A percentile compares a stretch with the other conserved stretches of the same genome.
Evolutionary conservation across 257 asterid genomes (phyloP).

Genomic region (Salvia miltiorrhiza): DNA sequence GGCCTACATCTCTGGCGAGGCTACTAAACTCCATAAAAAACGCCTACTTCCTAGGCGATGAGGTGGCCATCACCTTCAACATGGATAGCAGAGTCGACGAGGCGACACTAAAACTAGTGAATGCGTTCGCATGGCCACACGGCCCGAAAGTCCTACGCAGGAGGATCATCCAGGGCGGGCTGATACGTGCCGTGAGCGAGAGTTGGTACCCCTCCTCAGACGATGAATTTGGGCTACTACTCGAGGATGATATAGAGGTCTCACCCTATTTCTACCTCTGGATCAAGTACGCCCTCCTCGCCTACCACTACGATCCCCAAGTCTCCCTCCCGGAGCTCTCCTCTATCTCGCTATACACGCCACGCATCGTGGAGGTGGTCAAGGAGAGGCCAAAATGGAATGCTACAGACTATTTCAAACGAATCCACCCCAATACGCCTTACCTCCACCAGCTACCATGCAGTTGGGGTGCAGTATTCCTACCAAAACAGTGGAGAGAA

Average conservation of each 20-base stretch:
- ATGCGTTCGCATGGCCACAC: conserved; percentile 75
- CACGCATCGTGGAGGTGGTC: conserved; percentile 84
- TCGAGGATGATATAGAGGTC: conserved; percentile 93
- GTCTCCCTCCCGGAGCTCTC: conserved; percentile 80
- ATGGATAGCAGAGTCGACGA: conserved; percentile 91
- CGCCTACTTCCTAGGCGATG: conserved; percentile 84
- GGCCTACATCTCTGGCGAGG: conserved; percentile 57
- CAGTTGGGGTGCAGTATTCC: conserved; percentile 94
- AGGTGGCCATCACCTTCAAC: conserved; percentile 73
- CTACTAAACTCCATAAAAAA: conserved; percentile 71
- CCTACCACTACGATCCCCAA: conserved; percentile 90
- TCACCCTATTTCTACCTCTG: conserved; percentile 89
- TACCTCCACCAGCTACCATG: conserved; percentile 95
- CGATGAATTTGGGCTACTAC: conserved; percentile 76
- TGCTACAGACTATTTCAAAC: conserved; percentile 67
- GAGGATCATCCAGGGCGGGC: conserved; percentile 92
- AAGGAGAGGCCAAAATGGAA: conserved; percentile 97
- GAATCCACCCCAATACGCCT: conserved; percentile 86
- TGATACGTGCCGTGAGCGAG: conserved; percentile 86
- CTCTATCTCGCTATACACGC: conserved; percentile 88
- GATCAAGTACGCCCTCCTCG: conserved; percentile 78
- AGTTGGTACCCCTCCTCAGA: conserved; percentile 95
- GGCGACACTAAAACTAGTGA: conserved; percentile 61
- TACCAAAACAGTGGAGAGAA: conserved; percentile 95
- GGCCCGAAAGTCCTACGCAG: conserved; percentile 74